Evolutionary conservation across 2,329 filamentous ascomycete genomes (phyloP).

Genomic region (Calonectria pseudoreteaudii): DNA sequence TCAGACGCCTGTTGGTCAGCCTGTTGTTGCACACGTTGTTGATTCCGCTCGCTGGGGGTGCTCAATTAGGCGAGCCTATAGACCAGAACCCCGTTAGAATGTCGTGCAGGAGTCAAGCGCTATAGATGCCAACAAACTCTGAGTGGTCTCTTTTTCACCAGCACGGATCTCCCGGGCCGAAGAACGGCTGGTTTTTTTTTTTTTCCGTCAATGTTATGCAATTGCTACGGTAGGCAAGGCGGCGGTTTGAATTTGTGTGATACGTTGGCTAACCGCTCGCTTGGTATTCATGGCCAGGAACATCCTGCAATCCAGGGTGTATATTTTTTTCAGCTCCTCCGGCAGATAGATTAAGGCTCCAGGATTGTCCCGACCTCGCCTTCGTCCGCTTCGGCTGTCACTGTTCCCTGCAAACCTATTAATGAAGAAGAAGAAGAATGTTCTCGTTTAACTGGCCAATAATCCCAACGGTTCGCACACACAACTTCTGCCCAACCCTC

Average conservation of each 20-base stretch:
- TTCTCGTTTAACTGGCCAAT: not conserved
- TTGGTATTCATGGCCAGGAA: not conserved
- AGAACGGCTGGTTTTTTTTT: not conserved
- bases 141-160: not conserved
- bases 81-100: conserved; percentile 28
- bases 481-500: conserved; percentile 6
- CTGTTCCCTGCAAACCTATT: not conserved
- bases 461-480: conserved; percentile 1
- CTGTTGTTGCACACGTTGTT: conserved; percentile 9
- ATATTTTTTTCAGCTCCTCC: not conserved
- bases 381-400: not conserved
- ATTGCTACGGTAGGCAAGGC: not conserved
- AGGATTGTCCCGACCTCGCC: not conserved
- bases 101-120: conserved; percentile 24
- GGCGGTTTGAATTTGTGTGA: not conserved
- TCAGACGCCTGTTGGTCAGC: conserved; percentile 20
- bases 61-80: not conserved
- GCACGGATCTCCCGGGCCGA: conserved; percentile 27
- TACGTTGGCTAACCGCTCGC: not conserved
- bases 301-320: not conserved
- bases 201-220: not conserved
- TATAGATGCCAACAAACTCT: not conserved
- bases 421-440: not conserved
- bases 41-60: not conserved
- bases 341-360: conserved; percentile 1